Evolutionary conservation across 2,329 filamentous ascomycete species (phyloP).

Genomic region (Sarocladium strictum): DNA sequence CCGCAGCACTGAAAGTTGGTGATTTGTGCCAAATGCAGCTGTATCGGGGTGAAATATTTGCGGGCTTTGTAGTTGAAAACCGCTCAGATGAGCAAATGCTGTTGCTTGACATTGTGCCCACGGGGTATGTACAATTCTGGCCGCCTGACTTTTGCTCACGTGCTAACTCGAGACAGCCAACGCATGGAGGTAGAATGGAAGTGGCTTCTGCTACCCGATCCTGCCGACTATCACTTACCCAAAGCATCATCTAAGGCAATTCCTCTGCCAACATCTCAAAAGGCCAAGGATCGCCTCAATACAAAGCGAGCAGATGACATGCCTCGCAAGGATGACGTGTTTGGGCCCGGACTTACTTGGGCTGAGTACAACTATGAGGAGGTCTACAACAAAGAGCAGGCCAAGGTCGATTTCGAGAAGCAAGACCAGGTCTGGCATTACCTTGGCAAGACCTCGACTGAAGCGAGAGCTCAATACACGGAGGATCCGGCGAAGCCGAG

Average conservation of each 20-base stretch:
- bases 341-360: conserved; percentile 66
- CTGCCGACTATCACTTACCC: conserved; percentile 63
- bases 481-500: conserved; percentile 58
- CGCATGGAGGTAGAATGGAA: conserved; percentile 78
- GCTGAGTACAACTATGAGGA: conserved; percentile 70
- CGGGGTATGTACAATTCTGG: conserved; percentile 56
- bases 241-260: conserved; percentile 69
- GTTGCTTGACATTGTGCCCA: conserved; percentile 76
- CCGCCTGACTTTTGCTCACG: too few relatives aligned
- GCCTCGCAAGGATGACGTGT: conserved; percentile 60
- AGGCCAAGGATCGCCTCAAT: conserved; percentile 62
- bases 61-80: conserved; percentile 82
- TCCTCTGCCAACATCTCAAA: conserved; percentile 59
- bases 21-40: conserved; percentile 86
- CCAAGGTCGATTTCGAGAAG: conserved; percentile 65
- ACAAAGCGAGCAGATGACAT: conserved; percentile 55
- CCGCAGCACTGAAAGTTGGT: conserved; percentile 60
- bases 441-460: conserved; percentile 77
- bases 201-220: conserved; percentile 69
- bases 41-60: conserved; percentile 80
- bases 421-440: conserved; percentile 83
- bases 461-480: conserved; percentile 86
- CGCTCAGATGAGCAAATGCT: conserved; percentile 67
- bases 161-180: conserved; percentile 51
- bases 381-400: conserved; percentile 51